Evolutionary conservation across 805 yeast species (phyloP).

Genomic region (Lachancea quebecensis): DNA sequence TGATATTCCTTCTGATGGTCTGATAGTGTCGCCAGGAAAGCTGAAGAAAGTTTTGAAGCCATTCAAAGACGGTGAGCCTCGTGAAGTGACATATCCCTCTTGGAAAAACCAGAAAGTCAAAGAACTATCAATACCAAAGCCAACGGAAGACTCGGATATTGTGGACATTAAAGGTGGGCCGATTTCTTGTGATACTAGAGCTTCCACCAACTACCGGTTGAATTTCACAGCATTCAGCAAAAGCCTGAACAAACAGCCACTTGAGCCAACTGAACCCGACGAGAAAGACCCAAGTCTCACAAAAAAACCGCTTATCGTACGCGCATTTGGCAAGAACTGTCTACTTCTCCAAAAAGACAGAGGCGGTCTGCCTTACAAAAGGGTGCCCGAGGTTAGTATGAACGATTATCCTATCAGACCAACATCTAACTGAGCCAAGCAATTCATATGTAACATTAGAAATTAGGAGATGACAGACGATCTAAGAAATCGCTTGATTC

Average conservation of each 20-base stretch:
- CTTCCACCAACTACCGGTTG: constrained; percentile 19
- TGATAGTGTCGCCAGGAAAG: constrained; percentile 24
- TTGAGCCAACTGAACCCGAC: constrained; percentile 23
- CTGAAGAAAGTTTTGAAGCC: constrained; percentile 29
- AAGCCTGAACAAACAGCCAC: constrained; percentile 22
- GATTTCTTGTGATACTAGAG: constrained; percentile 19
- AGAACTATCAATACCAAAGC: constrained; percentile 13
- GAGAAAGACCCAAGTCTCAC: constrained; percentile 10
- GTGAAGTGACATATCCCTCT: constrained; percentile 21
- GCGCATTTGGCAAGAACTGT: constrained; percentile 31
- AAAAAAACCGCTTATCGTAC: constrained; percentile 23
- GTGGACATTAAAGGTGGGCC: constrained; percentile 27
- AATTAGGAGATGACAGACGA: neutral
- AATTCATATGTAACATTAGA: constrained; percentile 5
- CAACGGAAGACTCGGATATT: constrained; percentile 23
- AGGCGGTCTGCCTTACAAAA: constrained; percentile 32
- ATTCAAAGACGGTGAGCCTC: constrained; percentile 31
- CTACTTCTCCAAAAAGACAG: constrained; percentile 28
- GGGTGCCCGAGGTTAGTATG: constrained; percentile 26
- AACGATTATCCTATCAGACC: constrained; percentile 23
- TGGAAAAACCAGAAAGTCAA: constrained; percentile 16
- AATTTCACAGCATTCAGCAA: constrained; percentile 24
- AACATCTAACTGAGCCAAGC: neutral
- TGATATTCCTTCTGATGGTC: constrained; percentile 26
- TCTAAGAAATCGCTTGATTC: neutral